Conservation (phyloP, 164 flowering plant genomes). For the Saururus chinensis region DNA sequence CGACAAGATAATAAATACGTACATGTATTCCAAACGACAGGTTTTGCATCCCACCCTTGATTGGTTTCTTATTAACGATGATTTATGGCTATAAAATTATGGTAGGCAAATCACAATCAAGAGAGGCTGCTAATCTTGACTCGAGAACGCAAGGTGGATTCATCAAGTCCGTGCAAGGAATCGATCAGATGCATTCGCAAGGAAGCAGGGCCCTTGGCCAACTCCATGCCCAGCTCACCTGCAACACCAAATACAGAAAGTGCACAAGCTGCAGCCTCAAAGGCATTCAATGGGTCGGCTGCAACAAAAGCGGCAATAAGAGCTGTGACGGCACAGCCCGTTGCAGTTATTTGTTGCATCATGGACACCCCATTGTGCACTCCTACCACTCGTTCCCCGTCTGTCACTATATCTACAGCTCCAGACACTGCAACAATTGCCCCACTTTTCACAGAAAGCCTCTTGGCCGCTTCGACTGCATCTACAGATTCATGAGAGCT, state of each 20-base stretch:
- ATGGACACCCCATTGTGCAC: slow-evolving; percentile 71
- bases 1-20: too few species aligned
- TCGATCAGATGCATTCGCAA: slow-evolving; percentile 80
- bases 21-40: too few species aligned
- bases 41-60: too few species aligned
- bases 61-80: too few species aligned
- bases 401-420: slow-evolving; percentile 75
- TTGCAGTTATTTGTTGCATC: slow-evolving; percentile 79
- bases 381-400: slow-evolving; percentile 58
- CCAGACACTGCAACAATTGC: slow-evolving; percentile 82
- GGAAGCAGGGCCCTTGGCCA: slow-evolving; percentile 85
- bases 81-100: too few species aligned
- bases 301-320: slow-evolving; percentile 87
- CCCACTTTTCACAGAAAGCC: slow-evolving; percentile 49
- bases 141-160: slow-evolving; percentile 28
- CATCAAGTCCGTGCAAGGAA: slow-evolving; percentile 63
- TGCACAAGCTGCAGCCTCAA: slow-evolving; percentile 81
- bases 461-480: slow-evolving; percentile 76
- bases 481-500: slow-evolving; percentile 64
- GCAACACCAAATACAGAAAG: slow-evolving; percentile 79
- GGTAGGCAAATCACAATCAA: neutral
- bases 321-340: slow-evolving; percentile 89
- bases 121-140: slow-evolving; percentile 11
- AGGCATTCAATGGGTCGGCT: slow-evolving; percentile 39
- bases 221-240: slow-evolving; percentile 67